Evolutionary conservation across 1,284 basidiomycete species (phyloP).

Genomic region (Fomitopsis betulina): DNA sequence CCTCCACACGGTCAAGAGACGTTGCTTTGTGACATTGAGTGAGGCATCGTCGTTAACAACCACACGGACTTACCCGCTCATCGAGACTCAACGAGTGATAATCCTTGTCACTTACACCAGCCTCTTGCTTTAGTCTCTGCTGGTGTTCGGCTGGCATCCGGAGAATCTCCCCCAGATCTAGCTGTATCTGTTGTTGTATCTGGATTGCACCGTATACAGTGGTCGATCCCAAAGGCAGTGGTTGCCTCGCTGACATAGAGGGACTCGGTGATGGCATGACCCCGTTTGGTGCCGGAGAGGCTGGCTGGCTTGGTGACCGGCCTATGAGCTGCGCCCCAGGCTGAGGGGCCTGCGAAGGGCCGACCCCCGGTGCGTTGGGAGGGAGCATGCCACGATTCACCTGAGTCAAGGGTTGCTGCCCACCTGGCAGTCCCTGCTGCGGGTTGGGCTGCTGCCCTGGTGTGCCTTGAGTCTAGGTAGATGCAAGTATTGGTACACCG

Average conservation of each 20-base stretch:
- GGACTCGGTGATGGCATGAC: constrained; percentile 53
- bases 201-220: constrained; percentile 9
- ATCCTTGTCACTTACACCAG: constrained; percentile 49
- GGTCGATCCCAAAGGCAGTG: no score
- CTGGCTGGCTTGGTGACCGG: constrained; percentile 53
- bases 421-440: constrained; percentile 39
- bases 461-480: constrained; percentile 31
- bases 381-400: constrained; percentile 48
- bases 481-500: constrained; percentile 38
- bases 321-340: constrained; percentile 33
- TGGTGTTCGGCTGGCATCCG: constrained; percentile 32
- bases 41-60: constrained; percentile 3
- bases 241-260: constrained; percentile 42
- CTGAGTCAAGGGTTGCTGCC: constrained; percentile 37
- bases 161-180: constrained; percentile 32
- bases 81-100: constrained; percentile 33
- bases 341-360: constrained; percentile 36
- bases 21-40: constrained; percentile 25
- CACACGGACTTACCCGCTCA: constrained; percentile 50
- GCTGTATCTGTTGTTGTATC: constrained; percentile 7
- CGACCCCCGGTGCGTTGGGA: constrained; percentile 35
- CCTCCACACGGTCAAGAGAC: constrained; percentile 31
- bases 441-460: constrained; percentile 28
- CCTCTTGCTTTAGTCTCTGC: constrained; percentile 37
- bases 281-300: constrained; percentile 39